phyloP scores from a whole-genome alignment of 192 early-diverging fungal species.

The Coemansia sp. region DNA sequence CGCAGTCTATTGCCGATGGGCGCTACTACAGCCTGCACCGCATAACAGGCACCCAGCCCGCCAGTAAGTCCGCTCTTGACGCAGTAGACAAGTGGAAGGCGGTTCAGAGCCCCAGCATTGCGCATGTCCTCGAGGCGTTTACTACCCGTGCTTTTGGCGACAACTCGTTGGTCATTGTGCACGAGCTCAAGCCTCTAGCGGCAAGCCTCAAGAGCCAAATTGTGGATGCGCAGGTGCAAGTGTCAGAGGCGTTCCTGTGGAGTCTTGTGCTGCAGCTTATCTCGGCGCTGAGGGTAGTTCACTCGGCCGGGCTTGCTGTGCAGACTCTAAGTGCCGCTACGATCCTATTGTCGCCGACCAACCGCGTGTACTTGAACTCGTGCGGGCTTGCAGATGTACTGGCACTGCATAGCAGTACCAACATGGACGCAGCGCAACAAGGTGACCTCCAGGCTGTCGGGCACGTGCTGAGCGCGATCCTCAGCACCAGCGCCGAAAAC shows the following conservation, averaged over 20 bases:
- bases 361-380: slow-evolving; percentile 60
- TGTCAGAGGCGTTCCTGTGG: slow-evolving; percentile 43
- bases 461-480: slow-evolving; percentile 25
- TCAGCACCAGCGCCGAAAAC: slow-evolving; percentile 24
- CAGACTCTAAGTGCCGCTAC: slow-evolving; percentile 81
- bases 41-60: slow-evolving; percentile 75
- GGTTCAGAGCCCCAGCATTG: slow-evolving; percentile 82
- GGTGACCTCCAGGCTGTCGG: slow-evolving; percentile 40
- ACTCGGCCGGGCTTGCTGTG: slow-evolving; percentile 79
- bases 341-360: slow-evolving; percentile 83
- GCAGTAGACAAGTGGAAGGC: slow-evolving; percentile 85
- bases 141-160: slow-evolving; percentile 96
- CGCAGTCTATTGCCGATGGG: slow-evolving; percentile 82
- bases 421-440: slow-evolving; percentile 27
- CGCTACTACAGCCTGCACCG: slow-evolving; percentile 83
- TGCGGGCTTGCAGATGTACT: slow-evolving; percentile 48
- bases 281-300: slow-evolving; percentile 72
- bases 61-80: slow-evolving; percentile 80
- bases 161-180: slow-evolving; percentile 92
- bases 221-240: slow-evolving; percentile 12
- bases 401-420: slow-evolving; percentile 2
- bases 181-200: slow-evolving; percentile 85
- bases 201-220: slow-evolving; percentile 27
- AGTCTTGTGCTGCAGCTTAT: slow-evolving; percentile 39
- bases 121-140: slow-evolving; percentile 91